A percentile compares a stretch with the other conserved stretches of the same genome.
These are phyloP conservation scores for Casuarina equisetifolia DNA, from an alignment of 306 rosid genomes.

Conservation along the genomic window DNA sequence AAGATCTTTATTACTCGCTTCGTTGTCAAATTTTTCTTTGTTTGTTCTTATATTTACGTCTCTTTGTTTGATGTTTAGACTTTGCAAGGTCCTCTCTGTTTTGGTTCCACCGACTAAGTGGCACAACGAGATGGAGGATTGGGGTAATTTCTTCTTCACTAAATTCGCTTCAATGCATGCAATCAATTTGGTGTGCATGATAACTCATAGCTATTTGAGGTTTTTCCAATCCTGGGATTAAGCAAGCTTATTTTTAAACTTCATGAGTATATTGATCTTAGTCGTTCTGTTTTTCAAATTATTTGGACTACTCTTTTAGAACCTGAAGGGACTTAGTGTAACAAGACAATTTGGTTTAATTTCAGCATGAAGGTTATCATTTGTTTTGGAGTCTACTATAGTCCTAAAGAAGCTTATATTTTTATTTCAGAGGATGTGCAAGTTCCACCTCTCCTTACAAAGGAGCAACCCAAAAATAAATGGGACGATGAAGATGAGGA, in stretches of 20 bases:
- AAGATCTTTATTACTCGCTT: no score
- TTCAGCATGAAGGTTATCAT: neutral
- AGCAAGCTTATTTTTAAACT: neutral
- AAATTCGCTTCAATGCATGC: neutral
- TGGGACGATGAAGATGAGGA: slow-evolving; percentile 97
- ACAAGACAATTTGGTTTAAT: neutral
- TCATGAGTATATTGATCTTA: neutral
- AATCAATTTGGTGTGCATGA: neutral
- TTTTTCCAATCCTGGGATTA: neutral
- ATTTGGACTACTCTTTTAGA: neutral
- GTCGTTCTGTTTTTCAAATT: neutral
- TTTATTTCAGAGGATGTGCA: slow-evolving; percentile 62
- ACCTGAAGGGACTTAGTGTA: neutral
- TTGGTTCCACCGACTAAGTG: slow-evolving; percentile 13
- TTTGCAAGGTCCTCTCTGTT: neutral
- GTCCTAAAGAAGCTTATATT: slow-evolving; percentile 7
- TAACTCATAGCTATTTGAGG: neutral
- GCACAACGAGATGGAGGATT: slow-evolving; percentile 56
- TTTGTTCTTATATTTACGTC: neutral
- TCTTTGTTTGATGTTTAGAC: neutral
- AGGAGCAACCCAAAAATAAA: slow-evolving; percentile 48
- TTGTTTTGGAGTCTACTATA: slow-evolving; percentile 17
- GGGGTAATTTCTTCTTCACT: slow-evolving; percentile 52
- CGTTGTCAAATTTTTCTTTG: neutral
- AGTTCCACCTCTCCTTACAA: slow-evolving; percentile 32